A percentile compares a stretch with the other conserved stretches of the same genome.
Evolutionary conservation across 2,329 filamentous ascomycete species (phyloP).

Genomic region (Pezicula carpinea): DNA sequence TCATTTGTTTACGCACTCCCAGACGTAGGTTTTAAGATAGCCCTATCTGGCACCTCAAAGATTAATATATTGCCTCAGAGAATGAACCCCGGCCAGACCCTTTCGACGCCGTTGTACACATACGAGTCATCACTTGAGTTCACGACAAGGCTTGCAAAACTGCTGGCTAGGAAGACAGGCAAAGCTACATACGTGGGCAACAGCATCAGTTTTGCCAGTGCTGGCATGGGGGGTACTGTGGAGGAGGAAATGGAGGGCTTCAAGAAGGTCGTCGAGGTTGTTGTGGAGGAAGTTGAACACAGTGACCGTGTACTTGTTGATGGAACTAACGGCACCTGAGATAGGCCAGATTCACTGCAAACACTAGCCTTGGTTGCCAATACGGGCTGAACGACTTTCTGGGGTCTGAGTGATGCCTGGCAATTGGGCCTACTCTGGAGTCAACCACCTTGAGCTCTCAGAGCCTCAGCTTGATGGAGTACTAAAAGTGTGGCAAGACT

Average conservation of each 20-base stretch:
- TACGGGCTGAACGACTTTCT: no score
- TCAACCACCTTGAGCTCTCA: no score
- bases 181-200: slow-evolving; percentile 87
- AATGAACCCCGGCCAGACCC: slow-evolving; percentile 48
- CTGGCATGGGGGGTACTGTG: slow-evolving; percentile 72
- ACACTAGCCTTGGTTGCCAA: no score
- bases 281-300: slow-evolving; percentile 50
- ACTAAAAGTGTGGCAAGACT: no score
- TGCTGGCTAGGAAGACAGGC: slow-evolving; percentile 68
- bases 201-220: slow-evolving; percentile 71
- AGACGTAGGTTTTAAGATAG: slow-evolving; percentile 55
- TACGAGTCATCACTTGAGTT: slow-evolving; percentile 79
- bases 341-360: no score
- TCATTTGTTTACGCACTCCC: slow-evolving; percentile 94
- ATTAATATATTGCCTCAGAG: slow-evolving; percentile 15
- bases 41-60: slow-evolving; percentile 2
- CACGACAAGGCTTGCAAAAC: slow-evolving; percentile 76
- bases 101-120: slow-evolving; percentile 76
- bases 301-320: slow-evolving; percentile 23
- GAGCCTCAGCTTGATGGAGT: no score
- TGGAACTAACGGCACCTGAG: slow-evolving; percentile 4
- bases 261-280: slow-evolving; percentile 65
- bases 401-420: no score
- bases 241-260: slow-evolving; percentile 96
- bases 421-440: no score